Evolutionary conservation across 164 flowering plant genomes (phyloP).

Genomic region (Brasenia schreberi): DNA sequence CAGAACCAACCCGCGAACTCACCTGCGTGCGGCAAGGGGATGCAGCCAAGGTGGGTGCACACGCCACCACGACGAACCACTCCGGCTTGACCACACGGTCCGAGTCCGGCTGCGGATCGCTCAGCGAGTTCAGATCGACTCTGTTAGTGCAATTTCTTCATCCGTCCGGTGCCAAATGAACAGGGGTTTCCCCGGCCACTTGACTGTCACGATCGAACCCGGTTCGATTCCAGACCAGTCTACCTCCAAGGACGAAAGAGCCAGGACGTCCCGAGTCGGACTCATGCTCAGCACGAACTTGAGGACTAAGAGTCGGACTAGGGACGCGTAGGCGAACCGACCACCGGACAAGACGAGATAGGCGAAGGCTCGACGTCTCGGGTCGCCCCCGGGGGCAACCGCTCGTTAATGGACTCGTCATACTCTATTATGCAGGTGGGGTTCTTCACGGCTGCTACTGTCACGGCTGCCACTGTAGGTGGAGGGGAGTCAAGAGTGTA

Average conservation of each 20-base stretch:
- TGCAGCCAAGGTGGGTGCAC: slow-evolving; percentile 10
- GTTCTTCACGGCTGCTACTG: slow-evolving; percentile 7
- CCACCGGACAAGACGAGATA: slow-evolving; percentile 12
- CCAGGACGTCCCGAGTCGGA: slow-evolving; percentile 14
- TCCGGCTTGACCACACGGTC: slow-evolving; percentile 11
- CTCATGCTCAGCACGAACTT: slow-evolving; percentile 14
- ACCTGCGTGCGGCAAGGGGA: slow-evolving; percentile 11
- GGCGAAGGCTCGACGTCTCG: slow-evolving; percentile 14
- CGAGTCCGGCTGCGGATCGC: slow-evolving; percentile 10
- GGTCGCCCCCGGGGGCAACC: slow-evolving; percentile 12
- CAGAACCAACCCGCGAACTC: slow-evolving; percentile 16
- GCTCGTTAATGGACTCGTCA: slow-evolving; percentile 10
- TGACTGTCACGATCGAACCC: slow-evolving; percentile 9
- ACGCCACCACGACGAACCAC: slow-evolving; percentile 14
- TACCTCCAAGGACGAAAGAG: slow-evolving; percentile 13
- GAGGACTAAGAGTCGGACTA: slow-evolving; percentile 11
- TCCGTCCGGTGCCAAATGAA: slow-evolving; percentile 8
- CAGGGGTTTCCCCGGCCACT: slow-evolving; percentile 11
- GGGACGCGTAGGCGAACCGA: slow-evolving; percentile 8
- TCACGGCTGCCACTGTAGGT: neutral
- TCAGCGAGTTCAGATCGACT: slow-evolving; percentile 4
- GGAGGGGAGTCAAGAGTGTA: neutral
- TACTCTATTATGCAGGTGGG: slow-evolving; percentile 7
- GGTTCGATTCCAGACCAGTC: slow-evolving; percentile 9
- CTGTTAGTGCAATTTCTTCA: slow-evolving; percentile 10